Evolutionary conservation across 148 eudicot genomes (phyloP).

Genomic region (Spergularia marina): DNA sequence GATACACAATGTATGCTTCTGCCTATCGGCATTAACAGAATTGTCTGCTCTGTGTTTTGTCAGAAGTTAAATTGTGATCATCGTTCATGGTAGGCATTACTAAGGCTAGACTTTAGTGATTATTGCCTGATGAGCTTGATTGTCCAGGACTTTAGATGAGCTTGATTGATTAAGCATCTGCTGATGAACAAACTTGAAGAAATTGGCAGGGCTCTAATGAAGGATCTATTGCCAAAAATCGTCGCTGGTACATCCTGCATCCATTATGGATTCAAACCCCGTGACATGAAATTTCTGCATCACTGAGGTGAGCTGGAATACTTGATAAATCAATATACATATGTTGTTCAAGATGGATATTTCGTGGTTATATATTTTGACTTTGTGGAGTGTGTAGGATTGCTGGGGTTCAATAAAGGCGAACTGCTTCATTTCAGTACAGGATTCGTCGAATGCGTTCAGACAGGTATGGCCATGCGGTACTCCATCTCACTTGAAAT

Average conservation of each 20-base stretch:
- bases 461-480: not conserved
- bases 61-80: not conserved
- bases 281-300: not conserved
- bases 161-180: not conserved
- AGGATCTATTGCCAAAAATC: not conserved
- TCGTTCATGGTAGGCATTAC: not conserved
- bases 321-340: not conserved
- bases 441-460: not conserved
- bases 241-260: not conserved
- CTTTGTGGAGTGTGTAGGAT: slow-evolving; percentile 9
- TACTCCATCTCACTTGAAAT: not conserved
- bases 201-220: not conserved
- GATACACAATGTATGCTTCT: not conserved
- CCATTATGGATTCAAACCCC: not conserved
- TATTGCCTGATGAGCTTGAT: not conserved
- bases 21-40: not conserved
- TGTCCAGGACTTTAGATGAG: not conserved
- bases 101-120: not conserved
- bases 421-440: not conserved
- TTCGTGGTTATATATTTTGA: not conserved
- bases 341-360: not conserved
- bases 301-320: not conserved
- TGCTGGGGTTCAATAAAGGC: not conserved
- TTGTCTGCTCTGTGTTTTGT: slow-evolving; percentile 3
- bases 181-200: not conserved